Conservation (phyloP, 306 rosid genomes). For the Cucumis sativus region DNA sequence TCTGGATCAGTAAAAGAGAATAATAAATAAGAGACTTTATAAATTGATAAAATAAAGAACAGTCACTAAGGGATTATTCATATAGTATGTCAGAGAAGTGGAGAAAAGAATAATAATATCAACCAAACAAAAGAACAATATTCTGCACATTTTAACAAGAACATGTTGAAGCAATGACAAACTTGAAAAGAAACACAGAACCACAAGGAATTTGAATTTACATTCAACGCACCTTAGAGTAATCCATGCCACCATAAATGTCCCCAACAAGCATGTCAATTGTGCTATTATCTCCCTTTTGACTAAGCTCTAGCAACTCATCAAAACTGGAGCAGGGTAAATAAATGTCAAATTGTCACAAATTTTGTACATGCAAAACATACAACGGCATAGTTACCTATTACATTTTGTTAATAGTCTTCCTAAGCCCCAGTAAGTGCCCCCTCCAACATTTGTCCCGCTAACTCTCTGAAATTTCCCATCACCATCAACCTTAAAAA, state of each 20-base stretch:
- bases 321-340: constrained; percentile 54
- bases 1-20: constrained; percentile 33
- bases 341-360: constrained; percentile 20
- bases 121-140: background rate
- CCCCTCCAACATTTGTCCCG: constrained; percentile 99
- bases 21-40: background rate
- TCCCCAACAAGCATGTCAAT: constrained; percentile 99
- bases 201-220: constrained; percentile 7
- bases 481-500: constrained; percentile 83
- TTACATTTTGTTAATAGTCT: constrained; percentile 91
- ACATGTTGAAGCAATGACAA: background rate
- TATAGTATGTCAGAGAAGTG: background rate
- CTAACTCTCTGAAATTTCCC: constrained; percentile 92
- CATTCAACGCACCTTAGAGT: constrained; percentile 52
- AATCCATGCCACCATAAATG: constrained; percentile 97
- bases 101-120: background rate
- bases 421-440: constrained; percentile 99
- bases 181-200: background rate
- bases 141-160: background rate
- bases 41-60: background rate
- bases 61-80: background rate
- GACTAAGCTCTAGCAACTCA: constrained; percentile 95
- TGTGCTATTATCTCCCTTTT: constrained; percentile 79
- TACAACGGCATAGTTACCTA: constrained; percentile 35
- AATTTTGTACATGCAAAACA: constrained; percentile 5